A percentile compares a stretch with the other conserved stretches of the same genome.
phyloP scores from a whole-genome alignment of 805 yeast species.

The Zygotorulaspora chibaensis region DNA sequence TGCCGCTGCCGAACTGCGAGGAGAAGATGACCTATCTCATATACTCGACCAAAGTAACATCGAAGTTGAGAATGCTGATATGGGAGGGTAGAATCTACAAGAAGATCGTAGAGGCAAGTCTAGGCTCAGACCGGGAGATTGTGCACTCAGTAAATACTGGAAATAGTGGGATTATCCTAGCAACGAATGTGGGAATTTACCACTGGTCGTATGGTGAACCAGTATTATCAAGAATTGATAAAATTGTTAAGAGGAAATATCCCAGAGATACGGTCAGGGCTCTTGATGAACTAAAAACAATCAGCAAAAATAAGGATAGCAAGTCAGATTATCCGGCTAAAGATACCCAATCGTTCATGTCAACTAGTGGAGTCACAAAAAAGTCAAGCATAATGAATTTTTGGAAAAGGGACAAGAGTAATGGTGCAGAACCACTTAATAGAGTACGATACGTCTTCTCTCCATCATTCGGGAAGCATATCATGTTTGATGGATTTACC shows the following conservation, averaged over 20 bases:
- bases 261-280: conserved; percentile 22
- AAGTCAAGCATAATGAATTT: conserved; percentile 21
- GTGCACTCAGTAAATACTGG: conserved; percentile 19
- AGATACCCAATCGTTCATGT: conserved; percentile 11
- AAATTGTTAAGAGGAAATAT: conserved; percentile 18
- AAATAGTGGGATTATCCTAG: conserved; percentile 18
- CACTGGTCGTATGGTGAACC: conserved; percentile 21
- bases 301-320: conserved; percentile 3
- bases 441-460: conserved; percentile 18
- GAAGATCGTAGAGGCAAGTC: conserved; percentile 22
- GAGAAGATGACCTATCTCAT: conserved; percentile 18
- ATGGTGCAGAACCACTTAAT: neutral
- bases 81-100: conserved; percentile 30
- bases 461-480: conserved; percentile 7
- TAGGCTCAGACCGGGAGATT: conserved; percentile 19
- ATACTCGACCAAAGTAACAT: conserved; percentile 15
- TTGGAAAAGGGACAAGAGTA: conserved; percentile 14
- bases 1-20: conserved; percentile 4
- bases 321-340: neutral
- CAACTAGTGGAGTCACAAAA: conserved; percentile 14
- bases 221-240: conserved; percentile 19
- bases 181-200: conserved; percentile 24
- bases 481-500: conserved; percentile 23
- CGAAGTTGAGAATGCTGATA: conserved; percentile 25
- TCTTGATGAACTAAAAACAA: conserved; percentile 14